Evolutionary conservation across 805 yeast species (phyloP).

Genomic region (Metschnikowia gelsemii): DNA sequence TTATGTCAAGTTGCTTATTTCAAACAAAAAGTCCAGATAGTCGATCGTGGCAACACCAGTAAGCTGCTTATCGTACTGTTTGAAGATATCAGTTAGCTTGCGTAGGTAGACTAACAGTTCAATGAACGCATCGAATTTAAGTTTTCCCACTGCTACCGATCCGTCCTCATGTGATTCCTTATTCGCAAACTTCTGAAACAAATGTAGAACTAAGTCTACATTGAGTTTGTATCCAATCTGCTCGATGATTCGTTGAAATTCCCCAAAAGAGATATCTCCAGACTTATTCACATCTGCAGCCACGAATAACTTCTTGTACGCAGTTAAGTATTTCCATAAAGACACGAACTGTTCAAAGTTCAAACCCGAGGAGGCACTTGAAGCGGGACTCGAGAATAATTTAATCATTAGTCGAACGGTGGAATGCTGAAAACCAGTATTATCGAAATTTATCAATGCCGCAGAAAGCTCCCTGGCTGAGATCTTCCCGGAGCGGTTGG

Average conservation of each 20-base stretch:
- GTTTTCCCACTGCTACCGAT: constrained; percentile 33
- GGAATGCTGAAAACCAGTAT: constrained; percentile 57
- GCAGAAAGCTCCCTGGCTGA: constrained; percentile 56
- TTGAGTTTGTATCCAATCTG: constrained; percentile 67
- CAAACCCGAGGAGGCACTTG: constrained; percentile 25
- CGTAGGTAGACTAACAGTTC: constrained; percentile 76
- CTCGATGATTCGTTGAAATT: constrained; percentile 57
- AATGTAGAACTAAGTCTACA: constrained; percentile 53
- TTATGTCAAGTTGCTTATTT: constrained; percentile 37
- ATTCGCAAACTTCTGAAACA: constrained; percentile 56
- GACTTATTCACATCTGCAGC: constrained; percentile 59
- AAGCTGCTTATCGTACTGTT: constrained; percentile 70
- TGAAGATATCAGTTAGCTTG: constrained; percentile 74
- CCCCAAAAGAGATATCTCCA: constrained; percentile 63
- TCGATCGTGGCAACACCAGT: constrained; percentile 70
- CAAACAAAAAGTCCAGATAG: constrained; percentile 64
- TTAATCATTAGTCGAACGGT: constrained; percentile 63
- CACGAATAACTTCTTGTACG: constrained; percentile 63
- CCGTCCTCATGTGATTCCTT: constrained; percentile 29
- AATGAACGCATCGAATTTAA: constrained; percentile 79
- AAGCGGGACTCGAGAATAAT: constrained; percentile 47
- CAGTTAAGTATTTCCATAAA: constrained; percentile 65
- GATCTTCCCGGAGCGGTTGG: constrained; percentile 52
- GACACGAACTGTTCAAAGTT: constrained; percentile 63
- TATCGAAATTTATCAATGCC: constrained; percentile 64